Percentiles rank a stretch among this genome's conserved stretches.
These are phyloP conservation scores for Uncinocarpus reesii DNA, from an alignment of 2,329 filamentous ascomycete genomes.

Conservation along the genomic window DNA sequence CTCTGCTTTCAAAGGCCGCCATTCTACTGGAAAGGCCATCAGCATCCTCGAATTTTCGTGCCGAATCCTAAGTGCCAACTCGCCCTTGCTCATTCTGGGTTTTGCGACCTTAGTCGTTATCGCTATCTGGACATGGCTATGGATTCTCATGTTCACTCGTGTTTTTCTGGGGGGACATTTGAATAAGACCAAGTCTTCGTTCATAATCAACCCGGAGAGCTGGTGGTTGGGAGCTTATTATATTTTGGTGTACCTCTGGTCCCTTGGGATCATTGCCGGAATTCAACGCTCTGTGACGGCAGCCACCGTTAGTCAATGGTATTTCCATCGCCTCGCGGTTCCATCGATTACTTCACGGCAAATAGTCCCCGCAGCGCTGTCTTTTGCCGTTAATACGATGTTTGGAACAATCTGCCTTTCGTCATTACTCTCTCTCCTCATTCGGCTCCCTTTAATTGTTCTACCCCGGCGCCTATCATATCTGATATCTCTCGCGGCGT, in stretches of 20 bases:
- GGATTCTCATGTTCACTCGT: conserved; percentile 92
- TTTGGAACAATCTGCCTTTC: conserved; percentile 89
- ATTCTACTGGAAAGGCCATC: conserved; percentile 70
- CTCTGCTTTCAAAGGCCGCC: conserved; percentile 67
- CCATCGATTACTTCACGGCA: conserved; percentile 68
- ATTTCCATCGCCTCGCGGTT: conserved; percentile 82
- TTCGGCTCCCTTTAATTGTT: conserved; percentile 75
- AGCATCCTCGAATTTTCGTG: conserved; percentile 87
- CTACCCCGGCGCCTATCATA: conserved; percentile 66
- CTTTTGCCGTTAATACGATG: conserved; percentile 72
- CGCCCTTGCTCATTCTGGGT: conserved; percentile 72
- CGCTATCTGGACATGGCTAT: conserved; percentile 86
- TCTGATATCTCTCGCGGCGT: conserved; percentile 59
- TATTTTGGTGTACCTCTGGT: conserved; percentile 92
- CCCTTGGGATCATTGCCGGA: conserved; percentile 72
- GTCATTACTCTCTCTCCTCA: conserved; percentile 66
- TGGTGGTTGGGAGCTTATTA: conserved; percentile 96
- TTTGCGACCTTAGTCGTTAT: conserved; percentile 64
- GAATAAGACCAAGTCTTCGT: conserved; percentile 45
- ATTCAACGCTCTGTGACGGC: conserved; percentile 86
- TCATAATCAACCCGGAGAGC: conserved; percentile 75
- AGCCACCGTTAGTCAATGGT: conserved; percentile 96
- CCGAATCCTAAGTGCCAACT: conserved; percentile 73
- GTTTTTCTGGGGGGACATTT: conserved; percentile 90
- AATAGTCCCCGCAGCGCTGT: conserved; percentile 71